Base-by-base conservation (phyloP, 768 basidiomycete species). In the Rhodotorula diobovata region DNA sequence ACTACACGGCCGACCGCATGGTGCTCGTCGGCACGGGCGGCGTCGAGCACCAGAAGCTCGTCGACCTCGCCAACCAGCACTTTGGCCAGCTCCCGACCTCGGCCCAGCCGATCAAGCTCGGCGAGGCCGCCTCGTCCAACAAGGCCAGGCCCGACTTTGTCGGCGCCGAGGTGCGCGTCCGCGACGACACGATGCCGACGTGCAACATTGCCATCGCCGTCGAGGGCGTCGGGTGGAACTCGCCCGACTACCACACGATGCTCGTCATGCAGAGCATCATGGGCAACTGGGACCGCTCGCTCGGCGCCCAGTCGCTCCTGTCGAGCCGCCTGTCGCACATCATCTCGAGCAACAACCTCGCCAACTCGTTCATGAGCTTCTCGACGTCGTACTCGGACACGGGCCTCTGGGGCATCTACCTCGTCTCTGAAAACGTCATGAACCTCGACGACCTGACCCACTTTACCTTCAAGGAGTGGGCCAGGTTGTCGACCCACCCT, bases 291-390 rank as follows among this genome's bases (percentile, higher is more conserved):
- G 95, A 99, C 80, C 88, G 96, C 76, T 90, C 90, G 58, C 87
- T 98, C 77, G 96, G 95, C 77, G 87, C 92, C 59, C 89, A 91
- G 6, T 85, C 91, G 34, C 85, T 96, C 64, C 87, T 95, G 73
- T 93, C 91, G 70, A 96, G 93, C 62, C 87, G 89, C 62, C 88
- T 99, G 65, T 90, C 90, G 35, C 90, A 94, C 81, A 89, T 93
- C 81, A 85, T 98, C 78, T 90, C 92, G 48, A 84, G 85, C 64
- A 88, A 97, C 86, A 90, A 91, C 85, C 91, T 98, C 79, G 96
- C 96, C 79, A 99, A 98, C 85, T 92, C 90, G 68, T 99, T 90
- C 89, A 95, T 97, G 91, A 91, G 90, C 63, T 99, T 98, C 88
- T 95, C 93, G 28, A 98, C 95, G 3, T 92, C 90, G 12, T 99